phyloP scores from a whole-genome alignment of 176 grass and related monocot genomes.

The Tuctoria greenei region DNA sequence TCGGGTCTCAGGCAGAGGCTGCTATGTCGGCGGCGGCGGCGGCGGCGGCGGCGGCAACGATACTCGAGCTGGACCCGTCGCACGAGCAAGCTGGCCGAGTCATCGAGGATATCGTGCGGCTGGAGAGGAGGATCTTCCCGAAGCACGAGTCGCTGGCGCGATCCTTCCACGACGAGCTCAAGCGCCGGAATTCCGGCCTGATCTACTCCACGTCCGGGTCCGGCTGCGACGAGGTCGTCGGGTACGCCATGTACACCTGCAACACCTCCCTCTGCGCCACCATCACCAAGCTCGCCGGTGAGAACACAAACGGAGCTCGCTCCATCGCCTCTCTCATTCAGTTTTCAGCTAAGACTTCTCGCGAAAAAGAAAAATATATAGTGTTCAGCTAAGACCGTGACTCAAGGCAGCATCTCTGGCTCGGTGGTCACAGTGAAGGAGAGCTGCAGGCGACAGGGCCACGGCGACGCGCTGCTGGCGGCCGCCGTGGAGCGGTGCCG shows the following conservation, averaged over 20 bases:
- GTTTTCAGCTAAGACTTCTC: neutral
- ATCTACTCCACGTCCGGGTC: constrained; percentile 45
- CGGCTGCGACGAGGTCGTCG: constrained; percentile 39
- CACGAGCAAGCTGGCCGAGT: constrained; percentile 36
- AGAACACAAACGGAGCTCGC: neutral
- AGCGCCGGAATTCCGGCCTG: constrained; percentile 69
- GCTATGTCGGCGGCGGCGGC: constrained; percentile 26
- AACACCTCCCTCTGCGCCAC: constrained; percentile 74
- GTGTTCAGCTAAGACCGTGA: neutral
- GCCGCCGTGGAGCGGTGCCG: constrained; percentile 68
- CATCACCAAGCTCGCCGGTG: constrained; percentile 91
- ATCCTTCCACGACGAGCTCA: constrained; percentile 65
- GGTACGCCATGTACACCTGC: constrained; percentile 85
- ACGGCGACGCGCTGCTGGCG: constrained; percentile 73
- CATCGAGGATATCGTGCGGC: constrained; percentile 61
- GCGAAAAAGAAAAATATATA: neutral
- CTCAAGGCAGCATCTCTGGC: neutral
- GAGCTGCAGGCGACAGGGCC: constrained; percentile 70
- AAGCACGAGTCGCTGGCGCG: constrained; percentile 92
- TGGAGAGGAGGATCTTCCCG: constrained; percentile 83
- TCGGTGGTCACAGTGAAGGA: constrained; percentile 64
- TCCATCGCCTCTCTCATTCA: neutral
- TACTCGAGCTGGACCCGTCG: constrained; percentile 60
- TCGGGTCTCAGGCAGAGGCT: neutral
- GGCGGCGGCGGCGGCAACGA: constrained; percentile 35